Conservation (phyloP, 2,329 filamentous ascomycete species). For the Rhynchosporium secalis region DNA sequence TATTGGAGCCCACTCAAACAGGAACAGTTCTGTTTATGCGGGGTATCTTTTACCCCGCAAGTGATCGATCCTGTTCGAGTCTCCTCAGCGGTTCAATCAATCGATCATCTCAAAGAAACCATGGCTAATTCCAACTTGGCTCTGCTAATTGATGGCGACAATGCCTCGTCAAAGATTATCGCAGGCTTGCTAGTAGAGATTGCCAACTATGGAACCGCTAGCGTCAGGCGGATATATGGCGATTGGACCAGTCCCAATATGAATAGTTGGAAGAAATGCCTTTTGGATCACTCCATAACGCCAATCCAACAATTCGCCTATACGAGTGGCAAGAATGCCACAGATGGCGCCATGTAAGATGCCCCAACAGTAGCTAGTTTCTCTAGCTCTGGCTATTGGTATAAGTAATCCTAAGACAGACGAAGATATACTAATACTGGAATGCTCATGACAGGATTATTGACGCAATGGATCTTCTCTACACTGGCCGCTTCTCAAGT, state of each 20-base stretch:
- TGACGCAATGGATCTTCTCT: constrained; percentile 12
- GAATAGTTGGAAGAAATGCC: not conserved
- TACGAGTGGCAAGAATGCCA: constrained; percentile 10
- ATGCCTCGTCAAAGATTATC: constrained; percentile 7
- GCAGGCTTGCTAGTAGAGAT: constrained; percentile 3
- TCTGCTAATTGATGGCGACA: constrained; percentile 7
- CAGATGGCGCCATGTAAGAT: constrained; percentile 5
- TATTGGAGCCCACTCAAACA: no score
- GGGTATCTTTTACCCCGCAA: no score
- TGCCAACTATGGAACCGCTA: constrained; percentile 5
- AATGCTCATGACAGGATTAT: not conserved
- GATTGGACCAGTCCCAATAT: constrained; percentile 3
- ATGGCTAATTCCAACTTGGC: constrained; percentile 4
- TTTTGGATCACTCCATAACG: constrained; percentile 1
- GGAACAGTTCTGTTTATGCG: no score
- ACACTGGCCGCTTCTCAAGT: constrained; percentile 12
- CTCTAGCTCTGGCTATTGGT: no score
- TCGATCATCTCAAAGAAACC: no score
- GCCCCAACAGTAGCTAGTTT: no score
- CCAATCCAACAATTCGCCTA: constrained; percentile 11
- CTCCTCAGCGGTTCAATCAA: no score
- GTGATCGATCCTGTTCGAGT: no score
- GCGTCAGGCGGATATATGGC: constrained; percentile 5
- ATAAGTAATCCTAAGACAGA: no score
- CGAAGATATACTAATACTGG: no score